These are phyloP conservation scores for Dioscorea alata DNA, from an alignment of 106 monocot species.

Conservation along the genomic window DNA sequence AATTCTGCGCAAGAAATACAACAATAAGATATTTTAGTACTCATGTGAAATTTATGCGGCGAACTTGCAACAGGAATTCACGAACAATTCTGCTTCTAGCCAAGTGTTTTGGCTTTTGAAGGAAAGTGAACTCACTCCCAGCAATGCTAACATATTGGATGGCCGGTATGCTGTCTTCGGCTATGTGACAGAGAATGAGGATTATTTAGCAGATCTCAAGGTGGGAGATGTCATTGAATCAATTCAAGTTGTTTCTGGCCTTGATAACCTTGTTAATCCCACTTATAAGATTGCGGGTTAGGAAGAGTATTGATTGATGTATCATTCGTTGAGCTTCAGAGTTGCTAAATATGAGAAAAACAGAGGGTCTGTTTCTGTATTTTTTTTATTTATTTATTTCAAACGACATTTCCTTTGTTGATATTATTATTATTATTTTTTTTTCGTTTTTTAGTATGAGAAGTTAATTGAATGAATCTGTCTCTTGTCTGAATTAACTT, in stretches of 20 bases:
- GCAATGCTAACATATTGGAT: conserved; percentile 93
- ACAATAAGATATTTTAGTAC: background rate
- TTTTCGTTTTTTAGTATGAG: no score
- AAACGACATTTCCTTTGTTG: no score
- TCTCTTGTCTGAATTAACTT: no score
- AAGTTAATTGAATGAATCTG: no score
- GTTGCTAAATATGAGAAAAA: no score
- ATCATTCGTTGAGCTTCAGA: no score
- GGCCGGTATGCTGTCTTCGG: conserved; percentile 91
- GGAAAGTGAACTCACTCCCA: conserved; percentile 98
- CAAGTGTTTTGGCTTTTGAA: conserved; percentile 98
- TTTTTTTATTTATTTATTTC: no score
- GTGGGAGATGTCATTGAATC: conserved; percentile 97
- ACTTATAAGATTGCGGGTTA: conserved; percentile 82
- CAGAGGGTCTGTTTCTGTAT: no score
- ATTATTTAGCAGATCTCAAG: conserved; percentile 82
- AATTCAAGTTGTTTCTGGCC: conserved; percentile 81
- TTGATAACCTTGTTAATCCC: conserved; percentile 92
- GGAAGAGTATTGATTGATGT: background rate
- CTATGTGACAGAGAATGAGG: conserved; percentile 88
- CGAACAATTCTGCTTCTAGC: conserved; percentile 87
- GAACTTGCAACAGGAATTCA: conserved; percentile 62
- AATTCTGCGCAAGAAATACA: background rate
- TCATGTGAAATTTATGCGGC: background rate
- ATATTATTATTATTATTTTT: no score